phyloP scores from a whole-genome alignment of 1,284 basidiomycete species.

The Meira miltonrushii region DNA sequence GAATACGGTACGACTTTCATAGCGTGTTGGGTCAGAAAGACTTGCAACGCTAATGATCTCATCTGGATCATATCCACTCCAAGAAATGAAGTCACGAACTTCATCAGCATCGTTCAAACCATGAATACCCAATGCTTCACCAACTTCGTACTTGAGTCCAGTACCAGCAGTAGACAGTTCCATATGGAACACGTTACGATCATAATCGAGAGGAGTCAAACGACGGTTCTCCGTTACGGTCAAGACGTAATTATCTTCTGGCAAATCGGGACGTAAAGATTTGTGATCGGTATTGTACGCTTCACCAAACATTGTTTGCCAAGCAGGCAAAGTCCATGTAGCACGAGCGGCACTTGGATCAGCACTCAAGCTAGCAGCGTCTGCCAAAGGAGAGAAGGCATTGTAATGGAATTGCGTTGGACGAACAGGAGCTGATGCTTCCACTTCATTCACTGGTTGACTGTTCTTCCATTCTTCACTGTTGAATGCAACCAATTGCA shows the following conservation, averaged over 20 bases:
- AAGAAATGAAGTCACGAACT: conserved; percentile 78
- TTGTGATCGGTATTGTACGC: conserved; percentile 39
- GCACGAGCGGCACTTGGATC: conserved; percentile 30
- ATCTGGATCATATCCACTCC: conserved; percentile 82
- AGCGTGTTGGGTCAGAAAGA: conserved; percentile 53
- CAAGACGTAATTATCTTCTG: conserved; percentile 87
- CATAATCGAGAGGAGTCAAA: conserved; percentile 87
- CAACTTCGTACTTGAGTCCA: conserved; percentile 88
- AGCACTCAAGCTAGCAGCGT: conserved; percentile 28
- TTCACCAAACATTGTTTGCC: conserved; percentile 52
- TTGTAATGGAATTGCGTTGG: conserved; percentile 44
- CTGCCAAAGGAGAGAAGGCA: conserved; percentile 27
- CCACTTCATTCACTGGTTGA: conserved; percentile 36
- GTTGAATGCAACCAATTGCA: conserved; percentile 30
- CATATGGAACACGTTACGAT: conserved; percentile 97
- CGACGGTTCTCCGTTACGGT: conserved; percentile 90
- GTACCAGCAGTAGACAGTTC: conserved; percentile 90
- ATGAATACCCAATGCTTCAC: conserved; percentile 92
- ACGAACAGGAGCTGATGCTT: conserved; percentile 33
- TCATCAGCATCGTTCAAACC: conserved; percentile 94
- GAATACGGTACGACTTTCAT: conserved; percentile 81
- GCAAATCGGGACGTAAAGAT: conserved; percentile 67
- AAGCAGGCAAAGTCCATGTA: conserved; percentile 48
- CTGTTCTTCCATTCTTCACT: conserved; percentile 35
- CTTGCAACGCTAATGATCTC: conserved; percentile 74